Evolutionary conservation across 139 green algal species (phyloP).

Genomic region (Chlorella sp.): DNA sequence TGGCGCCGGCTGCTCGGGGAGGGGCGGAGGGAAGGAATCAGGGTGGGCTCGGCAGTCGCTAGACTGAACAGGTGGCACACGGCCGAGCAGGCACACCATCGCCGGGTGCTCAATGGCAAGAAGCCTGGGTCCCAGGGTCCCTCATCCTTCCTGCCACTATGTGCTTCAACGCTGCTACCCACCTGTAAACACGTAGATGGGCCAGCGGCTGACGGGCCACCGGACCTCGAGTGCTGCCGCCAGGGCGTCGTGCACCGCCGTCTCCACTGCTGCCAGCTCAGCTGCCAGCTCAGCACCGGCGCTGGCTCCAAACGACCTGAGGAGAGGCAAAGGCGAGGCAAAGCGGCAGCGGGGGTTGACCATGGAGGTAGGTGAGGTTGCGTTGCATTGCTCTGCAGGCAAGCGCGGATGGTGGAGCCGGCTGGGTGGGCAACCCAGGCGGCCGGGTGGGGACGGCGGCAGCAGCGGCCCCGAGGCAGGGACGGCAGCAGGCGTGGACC

Average conservation of each 20-base stretch:
- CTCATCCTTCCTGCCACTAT: neutral
- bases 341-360: neutral
- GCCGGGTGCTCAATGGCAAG: too few species aligned
- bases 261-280: slow-evolving; percentile 10
- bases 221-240: slow-evolving; percentile 16
- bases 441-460: too few species aligned
- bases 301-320: slow-evolving; percentile 6
- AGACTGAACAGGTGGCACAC: too few species aligned
- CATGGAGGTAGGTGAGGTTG: neutral
- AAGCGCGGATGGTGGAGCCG: too few species aligned
- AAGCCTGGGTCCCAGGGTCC: too few species aligned
- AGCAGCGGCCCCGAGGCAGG: too few species aligned
- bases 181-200: slow-evolving; percentile 84
- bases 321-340: neutral
- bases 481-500: too few species aligned
- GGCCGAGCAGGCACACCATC: too few species aligned
- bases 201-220: slow-evolving; percentile 62
- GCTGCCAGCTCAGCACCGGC: slow-evolving; percentile 3
- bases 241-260: slow-evolving; percentile 1
- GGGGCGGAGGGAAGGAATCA: too few species aligned
- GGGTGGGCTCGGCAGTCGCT: too few species aligned
- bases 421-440: too few species aligned
- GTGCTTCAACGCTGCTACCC: neutral
- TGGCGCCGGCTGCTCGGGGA: slow-evolving; percentile 69
- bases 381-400: too few species aligned